Evolutionary conservation across 495 filamentous ascomycete genomes (phyloP).

Genomic region (Cercophora newfieldiana): DNA sequence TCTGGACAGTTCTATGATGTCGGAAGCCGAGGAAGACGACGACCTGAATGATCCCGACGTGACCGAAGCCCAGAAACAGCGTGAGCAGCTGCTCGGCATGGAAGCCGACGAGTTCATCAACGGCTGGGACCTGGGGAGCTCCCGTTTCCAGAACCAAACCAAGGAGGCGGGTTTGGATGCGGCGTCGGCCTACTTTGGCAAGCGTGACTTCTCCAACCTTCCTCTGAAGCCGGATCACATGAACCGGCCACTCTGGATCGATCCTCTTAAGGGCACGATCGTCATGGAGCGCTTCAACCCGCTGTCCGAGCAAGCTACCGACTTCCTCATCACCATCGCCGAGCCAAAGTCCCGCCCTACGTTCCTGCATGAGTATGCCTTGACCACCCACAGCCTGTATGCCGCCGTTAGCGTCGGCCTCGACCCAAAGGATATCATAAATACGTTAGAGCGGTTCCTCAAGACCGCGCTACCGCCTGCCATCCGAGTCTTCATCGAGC

Average conservation of each 20-base stretch:
- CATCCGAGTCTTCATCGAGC: constrained; percentile 77
- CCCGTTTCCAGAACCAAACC: constrained; percentile 39
- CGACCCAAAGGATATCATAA: constrained; percentile 84
- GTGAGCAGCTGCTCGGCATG: constrained; percentile 56
- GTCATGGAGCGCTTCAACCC: constrained; percentile 95
- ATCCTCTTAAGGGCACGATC: constrained; percentile 78
- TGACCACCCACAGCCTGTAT: constrained; percentile 91
- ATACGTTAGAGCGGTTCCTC: constrained; percentile 78
- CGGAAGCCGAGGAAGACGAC: constrained; percentile 60
- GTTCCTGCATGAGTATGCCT: constrained; percentile 87
- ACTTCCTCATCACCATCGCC: constrained; percentile 93
- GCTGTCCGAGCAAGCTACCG: constrained; percentile 78
- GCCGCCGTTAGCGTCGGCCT: constrained; percentile 92
- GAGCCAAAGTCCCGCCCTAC: constrained; percentile 87
- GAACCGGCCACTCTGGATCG: constrained; percentile 89
- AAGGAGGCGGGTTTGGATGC: constrained; percentile 40
- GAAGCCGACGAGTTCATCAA: constrained; percentile 63
- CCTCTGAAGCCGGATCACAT: constrained; percentile 83
- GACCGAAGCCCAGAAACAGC: constrained; percentile 56
- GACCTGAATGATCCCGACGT: constrained; percentile 65
- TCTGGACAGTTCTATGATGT: constrained; percentile 57
- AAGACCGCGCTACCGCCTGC: constrained; percentile 79
- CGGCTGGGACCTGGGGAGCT: constrained; percentile 47
- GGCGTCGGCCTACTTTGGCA: constrained; percentile 49
- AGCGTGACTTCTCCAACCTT: constrained; percentile 74